Evolutionary conservation across 352 stramenopile species (phyloP).

Genomic region (Phytopythium sindhum): DNA sequence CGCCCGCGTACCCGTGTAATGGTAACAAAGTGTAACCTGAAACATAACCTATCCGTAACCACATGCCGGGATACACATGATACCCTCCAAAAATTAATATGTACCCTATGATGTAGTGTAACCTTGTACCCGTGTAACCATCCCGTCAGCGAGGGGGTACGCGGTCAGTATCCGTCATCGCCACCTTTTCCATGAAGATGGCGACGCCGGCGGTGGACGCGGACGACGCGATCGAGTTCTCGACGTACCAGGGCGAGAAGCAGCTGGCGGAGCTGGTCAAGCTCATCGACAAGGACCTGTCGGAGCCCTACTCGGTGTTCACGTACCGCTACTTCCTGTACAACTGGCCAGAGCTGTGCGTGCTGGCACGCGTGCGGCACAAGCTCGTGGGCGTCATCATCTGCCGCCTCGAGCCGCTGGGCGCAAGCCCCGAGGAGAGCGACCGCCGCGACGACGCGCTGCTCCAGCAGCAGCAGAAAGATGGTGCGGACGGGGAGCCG

Average conservation of each 20-base stretch:
- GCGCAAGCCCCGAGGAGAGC: constrained; percentile 49
- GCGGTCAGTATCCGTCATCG: background rate
- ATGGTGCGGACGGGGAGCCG: constrained; percentile 16
- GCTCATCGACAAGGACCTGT: constrained; percentile 94
- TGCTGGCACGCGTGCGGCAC: constrained; percentile 81
- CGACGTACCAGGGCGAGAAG: constrained; percentile 83
- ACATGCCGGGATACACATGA: no score
- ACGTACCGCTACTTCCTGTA: constrained; percentile 97
- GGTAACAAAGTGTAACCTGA: no score
- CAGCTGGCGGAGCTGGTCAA: constrained; percentile 90
- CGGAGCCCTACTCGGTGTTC: constrained; percentile 95
- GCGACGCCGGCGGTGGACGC: constrained; percentile 12
- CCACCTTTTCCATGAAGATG: constrained; percentile 10
- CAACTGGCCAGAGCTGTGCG: constrained; percentile 92
- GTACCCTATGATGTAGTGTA: no score
- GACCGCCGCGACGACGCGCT: constrained; percentile 5
- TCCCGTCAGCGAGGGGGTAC: no score
- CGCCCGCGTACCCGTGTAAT: no score
- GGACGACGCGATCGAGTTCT: constrained; percentile 41
- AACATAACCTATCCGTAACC: no score
- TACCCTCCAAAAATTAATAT: no score
- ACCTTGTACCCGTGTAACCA: background rate
- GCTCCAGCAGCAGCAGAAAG: constrained; percentile 3
- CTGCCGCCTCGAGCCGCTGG: constrained; percentile 86
- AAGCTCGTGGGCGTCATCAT: constrained; percentile 91